These are phyloP conservation scores for Neurospora tetrasperma DNA, from an alignment of 495 filamentous ascomycete genomes.

Conservation along the genomic window DNA sequence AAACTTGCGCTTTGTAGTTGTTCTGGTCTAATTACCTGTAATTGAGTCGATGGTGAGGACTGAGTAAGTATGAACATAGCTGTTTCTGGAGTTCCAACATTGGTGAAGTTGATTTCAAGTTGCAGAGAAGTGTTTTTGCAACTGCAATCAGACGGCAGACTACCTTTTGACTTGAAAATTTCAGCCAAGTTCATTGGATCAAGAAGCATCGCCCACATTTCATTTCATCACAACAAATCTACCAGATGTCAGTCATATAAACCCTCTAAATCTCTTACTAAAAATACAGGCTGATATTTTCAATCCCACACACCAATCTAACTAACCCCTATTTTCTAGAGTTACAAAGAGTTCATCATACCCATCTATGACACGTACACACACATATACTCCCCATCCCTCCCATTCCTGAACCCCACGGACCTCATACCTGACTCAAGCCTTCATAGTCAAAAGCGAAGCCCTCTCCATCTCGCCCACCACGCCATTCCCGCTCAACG, in stretches of 20 bases:
- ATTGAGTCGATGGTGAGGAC: too few species aligned
- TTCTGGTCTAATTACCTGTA: too few species aligned
- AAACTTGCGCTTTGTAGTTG: background rate
- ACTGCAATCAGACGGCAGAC: too few species aligned
- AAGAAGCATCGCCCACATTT: background rate
- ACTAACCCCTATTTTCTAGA: background rate
- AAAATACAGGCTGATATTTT: background rate
- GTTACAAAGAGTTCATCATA: background rate
- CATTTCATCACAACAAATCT: background rate
- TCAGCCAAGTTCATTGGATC: too few species aligned
- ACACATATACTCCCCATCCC: background rate
- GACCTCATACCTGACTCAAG: conserved; percentile 5
- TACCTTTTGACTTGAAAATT: too few species aligned
- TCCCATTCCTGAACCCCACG: too few species aligned
- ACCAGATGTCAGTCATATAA: background rate
- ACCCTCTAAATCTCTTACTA: background rate
- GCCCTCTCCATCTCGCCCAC: conserved; percentile 73
- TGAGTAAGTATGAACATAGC: too few species aligned
- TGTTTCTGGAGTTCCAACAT: too few species aligned
- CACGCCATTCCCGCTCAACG: conserved; percentile 67
- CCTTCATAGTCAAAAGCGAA: conserved; percentile 40
- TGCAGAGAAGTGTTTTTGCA: too few species aligned
- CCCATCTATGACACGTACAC: background rate
- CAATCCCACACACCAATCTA: background rate
- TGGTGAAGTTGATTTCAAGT: too few species aligned